phyloP scores from a whole-genome alignment of 768 basidiomycete species.

The Panaeolus cyanescens region DNA sequence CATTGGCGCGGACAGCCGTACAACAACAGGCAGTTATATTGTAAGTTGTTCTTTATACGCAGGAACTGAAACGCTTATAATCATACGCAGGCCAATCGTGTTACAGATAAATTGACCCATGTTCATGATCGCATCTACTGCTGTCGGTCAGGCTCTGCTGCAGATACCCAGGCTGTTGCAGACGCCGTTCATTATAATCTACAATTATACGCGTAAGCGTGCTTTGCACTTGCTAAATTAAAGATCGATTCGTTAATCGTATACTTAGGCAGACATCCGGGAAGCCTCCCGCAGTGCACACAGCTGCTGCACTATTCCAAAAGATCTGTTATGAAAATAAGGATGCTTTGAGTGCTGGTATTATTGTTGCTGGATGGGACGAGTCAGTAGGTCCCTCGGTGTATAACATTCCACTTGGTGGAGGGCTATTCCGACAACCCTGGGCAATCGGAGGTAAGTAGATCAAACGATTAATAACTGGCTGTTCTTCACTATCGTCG shows the following conservation, averaged over 20 bases:
- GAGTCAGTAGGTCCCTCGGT: slow-evolving; percentile 87
- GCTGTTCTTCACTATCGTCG: slow-evolving; percentile 5
- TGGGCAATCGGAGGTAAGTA: slow-evolving; percentile 95
- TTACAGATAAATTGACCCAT: slow-evolving; percentile 96
- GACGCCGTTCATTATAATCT: slow-evolving; percentile 85
- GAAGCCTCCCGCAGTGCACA: slow-evolving; percentile 73
- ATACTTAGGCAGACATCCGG: slow-evolving; percentile 55
- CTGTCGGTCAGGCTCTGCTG: slow-evolving; percentile 97
- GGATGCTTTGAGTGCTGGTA: slow-evolving; percentile 84
- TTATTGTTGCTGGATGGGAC: slow-evolving; percentile 99
- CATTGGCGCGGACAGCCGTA: slow-evolving; percentile 96
- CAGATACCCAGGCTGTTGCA: slow-evolving; percentile 96
- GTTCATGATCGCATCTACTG: slow-evolving; percentile 99
- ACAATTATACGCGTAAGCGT: slow-evolving; percentile 70
- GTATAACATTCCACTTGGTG: slow-evolving; percentile 96
- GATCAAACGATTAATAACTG: not conserved
- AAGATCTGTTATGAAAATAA: slow-evolving; percentile 93
- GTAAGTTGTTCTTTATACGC: slow-evolving; percentile 43
- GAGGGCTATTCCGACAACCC: slow-evolving; percentile 94
- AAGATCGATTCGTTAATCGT: slow-evolving; percentile 3
- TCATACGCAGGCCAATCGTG: slow-evolving; percentile 81
- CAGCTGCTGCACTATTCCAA: slow-evolving; percentile 84
- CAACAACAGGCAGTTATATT: slow-evolving; percentile 96
- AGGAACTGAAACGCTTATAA: slow-evolving; percentile 3
- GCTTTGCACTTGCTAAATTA: slow-evolving; percentile 6